Conservation (phyloP, 805 yeast genomes). For the Starmera pachycereana region DNA sequence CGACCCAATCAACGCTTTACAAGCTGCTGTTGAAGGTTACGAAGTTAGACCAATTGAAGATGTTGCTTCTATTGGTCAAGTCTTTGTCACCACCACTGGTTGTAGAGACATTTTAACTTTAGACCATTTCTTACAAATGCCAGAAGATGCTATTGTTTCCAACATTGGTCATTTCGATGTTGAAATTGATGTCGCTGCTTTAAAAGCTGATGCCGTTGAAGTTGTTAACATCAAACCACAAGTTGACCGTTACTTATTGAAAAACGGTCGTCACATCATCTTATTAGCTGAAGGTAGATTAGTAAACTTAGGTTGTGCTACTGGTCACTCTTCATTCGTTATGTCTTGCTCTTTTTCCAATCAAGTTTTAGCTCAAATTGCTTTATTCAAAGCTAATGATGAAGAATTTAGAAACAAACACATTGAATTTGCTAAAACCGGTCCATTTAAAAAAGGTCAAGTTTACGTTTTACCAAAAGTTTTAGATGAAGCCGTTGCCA, state of each 20-base stretch:
- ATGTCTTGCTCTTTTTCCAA: slow-evolving; percentile 99
- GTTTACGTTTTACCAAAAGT: slow-evolving; percentile 97
- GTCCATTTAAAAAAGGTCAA: slow-evolving; percentile 73
- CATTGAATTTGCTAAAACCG: slow-evolving; percentile 89
- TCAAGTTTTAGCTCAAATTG: slow-evolving; percentile 98
- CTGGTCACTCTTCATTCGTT: slow-evolving; percentile 98
- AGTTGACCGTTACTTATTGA: slow-evolving; percentile 92
- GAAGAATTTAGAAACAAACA: slow-evolving; percentile 64
- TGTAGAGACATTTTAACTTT: slow-evolving; percentile 96
- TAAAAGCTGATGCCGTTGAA: slow-evolving; percentile 86
- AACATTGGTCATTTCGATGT: slow-evolving; percentile 99
- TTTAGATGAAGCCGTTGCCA: slow-evolving; percentile 97
- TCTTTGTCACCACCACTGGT: slow-evolving; percentile 98
- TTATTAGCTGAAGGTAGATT: slow-evolving; percentile 98
- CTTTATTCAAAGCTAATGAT: slow-evolving; percentile 85
- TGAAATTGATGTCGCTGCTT: slow-evolving; percentile 99
- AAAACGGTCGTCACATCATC: slow-evolving; percentile 86
- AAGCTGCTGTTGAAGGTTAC: slow-evolving; percentile 98
- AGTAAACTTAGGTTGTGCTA: slow-evolving; percentile 98
- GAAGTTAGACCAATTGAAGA: slow-evolving; percentile 94
- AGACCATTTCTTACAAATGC: slow-evolving; percentile 83
- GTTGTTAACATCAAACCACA: slow-evolving; percentile 98
- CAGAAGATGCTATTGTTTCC: slow-evolving; percentile 98
- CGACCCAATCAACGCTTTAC: slow-evolving; percentile 98
- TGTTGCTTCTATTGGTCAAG: slow-evolving; percentile 88